Base-by-base conservation (phyloP, 2,329 filamentous ascomycete genomes). In the Colletotrichum theobromicola region DNA sequence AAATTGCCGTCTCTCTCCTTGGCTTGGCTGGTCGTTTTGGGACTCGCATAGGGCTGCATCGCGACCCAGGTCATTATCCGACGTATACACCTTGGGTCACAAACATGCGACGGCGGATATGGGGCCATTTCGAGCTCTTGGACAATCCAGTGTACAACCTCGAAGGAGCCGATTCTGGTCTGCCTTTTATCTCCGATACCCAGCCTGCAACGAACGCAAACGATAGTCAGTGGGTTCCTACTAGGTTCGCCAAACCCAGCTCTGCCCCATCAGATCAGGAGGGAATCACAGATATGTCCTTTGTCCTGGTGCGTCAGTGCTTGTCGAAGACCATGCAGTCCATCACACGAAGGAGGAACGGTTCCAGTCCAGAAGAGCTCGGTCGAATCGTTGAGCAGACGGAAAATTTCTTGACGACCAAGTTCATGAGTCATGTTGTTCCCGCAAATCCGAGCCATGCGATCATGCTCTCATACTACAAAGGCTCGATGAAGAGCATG, bases 271-370 rank as follows among this genome's bases (percentile, higher is more conserved):
- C 21, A 3, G 76, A 77, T 24, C 67, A 60, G 5, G 75, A 77
- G 13, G 76, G 76, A 7, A 74, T 77, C 18, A 77, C 76, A 21
- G 76, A 77, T 16, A 77, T 77, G 76, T 70, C 76, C 3, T 77
- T 77, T 53, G 73, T 70, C 0, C 62, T 77, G 7, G 61, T 77
- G 28, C 73, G 75, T 10, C 58, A 72, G 4, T 63, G 71, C 13
- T 53, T 75, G n/a, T 55, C 16, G 16, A 69, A 35, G 32, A 72
- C 74, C 4, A 64, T 65, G 55, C 66, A 69, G 7, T 67, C 58
- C 3, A n/a, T 75, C 4, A n/a, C 35, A 13, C 26, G 46, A 9
- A 74, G 35, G 34, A 63, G 35, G 35, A 77, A 64, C n/a, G 60
- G 64, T 16, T 37, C 53, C 8, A 53, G 18, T 50, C 62, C 26